A percentile compares a stretch with the other conserved stretches of the same genome.
These are phyloP conservation scores for Penicillium fuscoglaucum DNA, from an alignment of 2,329 filamentous ascomycete genomes.

Conservation along the genomic window DNA sequence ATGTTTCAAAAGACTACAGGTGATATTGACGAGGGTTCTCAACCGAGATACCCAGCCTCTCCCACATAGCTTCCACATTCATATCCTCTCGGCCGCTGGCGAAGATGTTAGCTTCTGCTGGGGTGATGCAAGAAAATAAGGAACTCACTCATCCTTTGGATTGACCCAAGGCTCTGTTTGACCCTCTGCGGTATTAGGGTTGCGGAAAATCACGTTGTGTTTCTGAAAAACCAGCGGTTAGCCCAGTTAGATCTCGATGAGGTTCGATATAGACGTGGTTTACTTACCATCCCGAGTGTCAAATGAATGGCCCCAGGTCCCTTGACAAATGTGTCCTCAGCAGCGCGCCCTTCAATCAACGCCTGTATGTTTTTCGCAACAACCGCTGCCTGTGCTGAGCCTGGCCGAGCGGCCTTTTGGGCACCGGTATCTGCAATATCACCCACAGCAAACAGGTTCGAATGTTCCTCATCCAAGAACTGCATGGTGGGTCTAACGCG, in stretches of 20 bases:
- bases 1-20: conserved; percentile 20
- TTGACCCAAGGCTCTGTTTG: conserved; percentile 38
- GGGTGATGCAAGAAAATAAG: neutral
- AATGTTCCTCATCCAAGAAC: conserved; percentile 32
- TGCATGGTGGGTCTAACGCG: conserved; percentile 38
- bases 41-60: conserved; percentile 33
- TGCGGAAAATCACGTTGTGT: conserved; percentile 41
- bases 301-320: conserved; percentile 37
- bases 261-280: neutral
- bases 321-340: conserved; percentile 29
- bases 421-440: conserved; percentile 40
- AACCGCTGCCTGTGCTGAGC: conserved; percentile 33
- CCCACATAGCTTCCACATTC: conserved; percentile 41
- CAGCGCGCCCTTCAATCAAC: conserved; percentile 31
- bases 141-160: conserved; percentile 35
- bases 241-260: neutral
- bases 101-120: neutral
- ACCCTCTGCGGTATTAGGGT: conserved; percentile 36
- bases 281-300: conserved; percentile 37
- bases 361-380: conserved; percentile 37
- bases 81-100: conserved; percentile 40
- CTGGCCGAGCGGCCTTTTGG: conserved; percentile 38
- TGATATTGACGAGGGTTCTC: conserved; percentile 36
- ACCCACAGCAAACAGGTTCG: conserved; percentile 37
- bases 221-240: conserved; percentile 25